A percentile compares a stretch with the other conserved stretches of the same genome.
phyloP scores from a whole-genome alignment of 208 protist species.

The Wallacemonas sp. region DNA sequence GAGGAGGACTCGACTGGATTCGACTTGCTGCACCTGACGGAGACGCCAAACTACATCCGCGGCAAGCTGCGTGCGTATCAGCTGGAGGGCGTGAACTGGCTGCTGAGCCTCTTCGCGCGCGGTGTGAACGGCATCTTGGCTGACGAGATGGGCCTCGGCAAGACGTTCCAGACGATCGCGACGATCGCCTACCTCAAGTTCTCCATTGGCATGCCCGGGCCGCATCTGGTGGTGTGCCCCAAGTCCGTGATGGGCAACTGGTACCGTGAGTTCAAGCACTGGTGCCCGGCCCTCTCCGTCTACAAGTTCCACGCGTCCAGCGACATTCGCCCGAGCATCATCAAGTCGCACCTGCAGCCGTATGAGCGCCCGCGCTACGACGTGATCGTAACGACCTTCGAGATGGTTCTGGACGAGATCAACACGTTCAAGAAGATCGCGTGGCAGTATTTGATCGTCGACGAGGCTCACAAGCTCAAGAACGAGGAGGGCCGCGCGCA shows the following conservation, averaged over 20 bases:
- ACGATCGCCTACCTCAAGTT: conserved; percentile 96
- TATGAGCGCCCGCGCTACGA: conserved; percentile 67
- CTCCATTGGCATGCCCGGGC: conserved; percentile 87
- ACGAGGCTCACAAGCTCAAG: conserved; percentile 98
- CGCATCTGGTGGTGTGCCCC: conserved; percentile 96
- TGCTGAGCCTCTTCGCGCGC: conserved; percentile 95
- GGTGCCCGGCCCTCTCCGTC: conserved; percentile 93
- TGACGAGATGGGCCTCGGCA: conserved; percentile 99
- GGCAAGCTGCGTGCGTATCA: conserved; percentile 97
- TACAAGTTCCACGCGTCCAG: conserved; percentile 95
- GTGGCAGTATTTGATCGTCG: conserved; percentile 98
- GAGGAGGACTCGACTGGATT: conserved; percentile 52
- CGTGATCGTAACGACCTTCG: conserved; percentile 97
- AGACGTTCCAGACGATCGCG: conserved; percentile 97
- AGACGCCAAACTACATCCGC: conserved; percentile 88
- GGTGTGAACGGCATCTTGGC: conserved; percentile 99
- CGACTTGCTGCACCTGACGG: conserved; percentile 72
- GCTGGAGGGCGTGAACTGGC: conserved; percentile 98
- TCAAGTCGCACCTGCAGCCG: conserved; percentile 67
- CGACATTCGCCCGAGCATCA: conserved; percentile 85
- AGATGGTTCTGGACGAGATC: conserved; percentile 95
- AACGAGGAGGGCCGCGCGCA: conserved; percentile 85
- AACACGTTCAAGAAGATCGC: conserved; percentile 84
- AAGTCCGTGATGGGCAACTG: conserved; percentile 98
- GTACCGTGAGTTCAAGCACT: conserved; percentile 96